Base-by-base conservation (phyloP, 768 basidiomycete genomes). In the Royoungia palumana region DNA sequence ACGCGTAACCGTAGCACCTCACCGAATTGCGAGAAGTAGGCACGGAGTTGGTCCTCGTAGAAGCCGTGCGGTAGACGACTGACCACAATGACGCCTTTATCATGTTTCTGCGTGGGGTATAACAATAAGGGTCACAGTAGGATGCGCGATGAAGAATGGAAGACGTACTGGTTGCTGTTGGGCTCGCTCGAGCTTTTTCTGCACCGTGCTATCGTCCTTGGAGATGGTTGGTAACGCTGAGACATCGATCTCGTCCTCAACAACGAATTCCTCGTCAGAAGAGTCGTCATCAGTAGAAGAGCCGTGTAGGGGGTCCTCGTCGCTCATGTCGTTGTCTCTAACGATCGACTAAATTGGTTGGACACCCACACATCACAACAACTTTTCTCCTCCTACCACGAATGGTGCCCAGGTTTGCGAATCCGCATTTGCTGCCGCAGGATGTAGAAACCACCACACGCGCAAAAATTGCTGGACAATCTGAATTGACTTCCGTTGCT, bases 41-140 rank as follows among this genome's bases (percentile, higher is more conserved):
- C 83, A 54, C 81, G 82, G 68, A 98, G 82, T 68, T 97, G 87
- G 46, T 90, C 91, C 70, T 99, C 96, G 70, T 92, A 95, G 71
- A 99, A 98, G 19, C 96, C 96, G 59, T 97, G 94, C 2, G 96
- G 96, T 46, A 99, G 78, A 50, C 94, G 85, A 14, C 94, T 86
- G 46, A 99, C 76, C 73, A 82, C 94, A 19, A 99, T 63, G 0
- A 94, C 92, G 21, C 96, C 96, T 35, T 79, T 80, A 57, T 91
- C 83, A 55, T 75, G 74, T 72, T 82, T 84, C 58, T 53, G 35
- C 5, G 21, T 32, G 32, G 3, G 17, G 16, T 28, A 28, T 28
- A 2, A 28, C 7, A 16, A 8, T 4, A 14, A n/a, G 37, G 30
- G 10, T 14, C 1, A 13, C n/a, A 10, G 20, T 16, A 25, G 8